Evolutionary conservation across 768 basidiomycete genomes (phyloP).

Genomic region (Leccinum boreale): DNA sequence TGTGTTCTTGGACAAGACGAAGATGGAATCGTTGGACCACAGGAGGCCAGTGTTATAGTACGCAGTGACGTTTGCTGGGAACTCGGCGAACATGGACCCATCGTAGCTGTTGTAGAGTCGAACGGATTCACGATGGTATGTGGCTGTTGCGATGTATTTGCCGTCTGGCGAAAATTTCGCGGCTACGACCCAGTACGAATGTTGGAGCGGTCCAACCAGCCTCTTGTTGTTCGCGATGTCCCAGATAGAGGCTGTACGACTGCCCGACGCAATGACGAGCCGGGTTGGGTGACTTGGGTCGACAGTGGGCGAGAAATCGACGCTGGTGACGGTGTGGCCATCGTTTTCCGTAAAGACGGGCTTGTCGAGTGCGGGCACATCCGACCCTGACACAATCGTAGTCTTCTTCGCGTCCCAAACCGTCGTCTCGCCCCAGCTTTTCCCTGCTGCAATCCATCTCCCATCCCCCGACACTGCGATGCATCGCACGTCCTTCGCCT

Average conservation of each 20-base stretch:
- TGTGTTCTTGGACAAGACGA: constrained; percentile 1
- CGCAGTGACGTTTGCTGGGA: constrained; percentile 3
- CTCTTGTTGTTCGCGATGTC: not conserved
- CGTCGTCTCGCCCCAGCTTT: constrained; percentile 6
- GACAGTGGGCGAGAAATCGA: constrained; percentile 14
- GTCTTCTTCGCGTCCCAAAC: constrained; percentile 2
- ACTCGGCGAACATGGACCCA: not conserved
- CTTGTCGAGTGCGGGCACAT: not conserved
- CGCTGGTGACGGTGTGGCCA: constrained; percentile 5
- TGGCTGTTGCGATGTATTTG: constrained; percentile 8
- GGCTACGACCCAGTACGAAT: constrained; percentile 8
- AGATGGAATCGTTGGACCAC: constrained; percentile 1
- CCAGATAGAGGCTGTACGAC: constrained; percentile 4
- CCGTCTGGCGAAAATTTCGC: constrained; percentile 14
- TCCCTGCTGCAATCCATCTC: constrained; percentile 9
- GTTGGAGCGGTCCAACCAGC: not conserved
- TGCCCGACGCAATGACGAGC: constrained; percentile 7
- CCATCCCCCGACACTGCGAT: constrained; percentile 8
- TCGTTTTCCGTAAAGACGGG: constrained; percentile 2
- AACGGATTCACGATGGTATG: constrained; percentile 3
- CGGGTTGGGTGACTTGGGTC: not conserved
- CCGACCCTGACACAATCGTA: not conserved
- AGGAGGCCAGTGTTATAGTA: constrained; percentile 15
- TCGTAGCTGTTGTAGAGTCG: constrained; percentile 5
- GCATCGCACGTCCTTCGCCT: constrained; percentile 3